Conservation (phyloP, 2,329 filamentous ascomycete species). For the Claviceps africana region DNA sequence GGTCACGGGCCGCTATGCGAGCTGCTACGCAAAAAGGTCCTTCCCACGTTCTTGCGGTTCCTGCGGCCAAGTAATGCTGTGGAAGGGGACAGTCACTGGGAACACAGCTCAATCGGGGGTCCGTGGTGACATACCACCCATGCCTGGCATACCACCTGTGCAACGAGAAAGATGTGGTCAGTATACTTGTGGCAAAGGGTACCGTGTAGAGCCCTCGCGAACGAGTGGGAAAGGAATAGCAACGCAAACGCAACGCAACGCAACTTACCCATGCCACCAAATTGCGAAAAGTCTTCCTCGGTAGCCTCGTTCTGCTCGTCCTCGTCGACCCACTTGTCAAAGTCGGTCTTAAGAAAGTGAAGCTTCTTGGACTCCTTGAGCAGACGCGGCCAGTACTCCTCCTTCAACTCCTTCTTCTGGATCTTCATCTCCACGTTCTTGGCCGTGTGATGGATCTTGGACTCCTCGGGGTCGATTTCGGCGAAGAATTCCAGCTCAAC, state of each 20-base stretch:
- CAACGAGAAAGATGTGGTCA: not conserved
- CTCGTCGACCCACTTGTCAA: slow-evolving; percentile 98
- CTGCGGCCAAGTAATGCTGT: not conserved
- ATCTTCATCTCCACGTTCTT: slow-evolving; percentile 84
- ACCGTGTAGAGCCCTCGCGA: no score
- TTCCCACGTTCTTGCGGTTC: not conserved
- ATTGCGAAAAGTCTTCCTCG: slow-evolving; percentile 65
- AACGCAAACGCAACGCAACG: not conserved
- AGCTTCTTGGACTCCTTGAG: slow-evolving; percentile 81
- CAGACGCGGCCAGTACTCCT: slow-evolving; percentile 90
- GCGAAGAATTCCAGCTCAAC: slow-evolving; percentile 77
- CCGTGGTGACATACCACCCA: slow-evolving; percentile 28
- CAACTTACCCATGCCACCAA: slow-evolving; percentile 49
- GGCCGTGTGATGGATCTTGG: slow-evolving; percentile 75
- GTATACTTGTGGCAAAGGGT: not conserved
- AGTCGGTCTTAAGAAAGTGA: slow-evolving; percentile 97
- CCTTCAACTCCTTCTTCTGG: slow-evolving; percentile 90
- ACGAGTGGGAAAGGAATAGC: not conserved
- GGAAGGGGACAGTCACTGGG: not conserved
- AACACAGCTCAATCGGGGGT: not conserved
- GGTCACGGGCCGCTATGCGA: not conserved
- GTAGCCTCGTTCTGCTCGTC: slow-evolving; percentile 88
- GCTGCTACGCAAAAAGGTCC: not conserved
- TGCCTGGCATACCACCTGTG: slow-evolving; percentile 40
- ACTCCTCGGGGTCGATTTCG: slow-evolving; percentile 76